Base-by-base conservation (phyloP, 1,284 basidiomycete species). In the Leccinum angustisporum region DNA sequence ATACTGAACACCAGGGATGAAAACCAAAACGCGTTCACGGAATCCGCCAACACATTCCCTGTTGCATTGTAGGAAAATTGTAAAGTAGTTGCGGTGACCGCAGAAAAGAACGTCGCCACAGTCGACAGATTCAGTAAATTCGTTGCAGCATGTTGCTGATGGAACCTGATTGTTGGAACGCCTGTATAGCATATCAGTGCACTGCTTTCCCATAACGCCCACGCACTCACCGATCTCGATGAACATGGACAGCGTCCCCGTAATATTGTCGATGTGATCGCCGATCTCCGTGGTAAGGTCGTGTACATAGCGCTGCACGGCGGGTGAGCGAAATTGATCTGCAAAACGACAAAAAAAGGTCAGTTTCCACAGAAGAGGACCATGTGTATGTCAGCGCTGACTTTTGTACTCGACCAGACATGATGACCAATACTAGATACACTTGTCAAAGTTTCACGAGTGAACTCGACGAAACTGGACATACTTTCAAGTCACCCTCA, bases 11-110 rank as follows among this genome's bases (percentile, higher is more conserved):
- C 82, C 60, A 86, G 67, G 0, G 85, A 86, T 2, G 80, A 82
- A 66, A 87, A 85, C 84, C 84, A 86, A 60, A 87, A 83, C 2
- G 77, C 79, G 63, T 87, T 86, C 38, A 86, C 85, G 21, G 75
- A 76, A 61, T 83, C 75, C 5, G 71, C 36, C 57, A 74, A 61
- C 31, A 75, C 66, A 59, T 64, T 60, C 5, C 72, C 74, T 74
- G 68, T 54, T 67, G 67, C 43, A 73, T 0, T 27, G 61, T 68
- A 80, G 6, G 85, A 83, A 63, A 79, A 83, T 61, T 86, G 85
- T 62, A 86, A 70, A 3, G 79, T 84, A 14, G 78, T 81, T 50
- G 83, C 85, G 1, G 83, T 85, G 63, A 86, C 83, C 40, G 82
- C 83, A n/a, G 80, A 81, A 70, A 85, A 85, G 75, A 85, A 85